These are phyloP conservation scores for Amanita polypyramis DNA, from an alignment of 768 basidiomycete species.

Conservation along the genomic window DNA sequence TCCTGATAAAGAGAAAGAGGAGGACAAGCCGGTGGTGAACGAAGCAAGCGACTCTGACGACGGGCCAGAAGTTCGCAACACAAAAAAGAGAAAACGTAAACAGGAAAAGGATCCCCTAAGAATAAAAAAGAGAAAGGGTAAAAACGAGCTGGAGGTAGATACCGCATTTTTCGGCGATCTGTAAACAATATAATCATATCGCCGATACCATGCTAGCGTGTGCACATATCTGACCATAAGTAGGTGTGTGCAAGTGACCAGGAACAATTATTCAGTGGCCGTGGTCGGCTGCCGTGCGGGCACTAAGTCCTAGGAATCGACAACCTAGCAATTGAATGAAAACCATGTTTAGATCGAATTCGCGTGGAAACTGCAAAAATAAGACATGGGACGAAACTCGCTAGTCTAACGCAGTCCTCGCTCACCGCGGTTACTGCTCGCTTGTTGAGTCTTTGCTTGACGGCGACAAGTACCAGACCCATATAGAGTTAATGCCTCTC, in stretches of 20 bases:
- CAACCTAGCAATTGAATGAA: not conserved
- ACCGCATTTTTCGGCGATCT: slow-evolving; percentile 60
- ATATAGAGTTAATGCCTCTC: too few relatives aligned
- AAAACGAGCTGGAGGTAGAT: slow-evolving; percentile 46
- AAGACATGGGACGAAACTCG: too few relatives aligned
- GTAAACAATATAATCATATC: slow-evolving; percentile 16
- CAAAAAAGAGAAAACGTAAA: slow-evolving; percentile 48
- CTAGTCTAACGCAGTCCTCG: not conserved
- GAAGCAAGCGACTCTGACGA: slow-evolving; percentile 10
- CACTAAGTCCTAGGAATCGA: not conserved
- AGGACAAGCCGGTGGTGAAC: not conserved
- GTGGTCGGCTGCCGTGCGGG: not conserved
- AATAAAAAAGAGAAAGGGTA: slow-evolving; percentile 46
- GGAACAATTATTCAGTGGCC: not conserved
- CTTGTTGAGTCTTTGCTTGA: not conserved
- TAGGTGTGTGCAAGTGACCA: slow-evolving; percentile 10
- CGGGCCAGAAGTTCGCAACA: slow-evolving; percentile 17
- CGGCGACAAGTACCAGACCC: too few relatives aligned
- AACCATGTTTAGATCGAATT: too few relatives aligned
- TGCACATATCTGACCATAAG: not conserved
- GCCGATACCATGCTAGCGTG: not conserved
- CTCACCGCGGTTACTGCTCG: not conserved
- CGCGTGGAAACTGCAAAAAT: too few relatives aligned
- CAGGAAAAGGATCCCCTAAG: slow-evolving; percentile 38
- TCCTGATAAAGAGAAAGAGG: not conserved